Evolutionary conservation across 2,329 filamentous ascomycete species (phyloP).

Genomic region (Didymella pinodella): DNA sequence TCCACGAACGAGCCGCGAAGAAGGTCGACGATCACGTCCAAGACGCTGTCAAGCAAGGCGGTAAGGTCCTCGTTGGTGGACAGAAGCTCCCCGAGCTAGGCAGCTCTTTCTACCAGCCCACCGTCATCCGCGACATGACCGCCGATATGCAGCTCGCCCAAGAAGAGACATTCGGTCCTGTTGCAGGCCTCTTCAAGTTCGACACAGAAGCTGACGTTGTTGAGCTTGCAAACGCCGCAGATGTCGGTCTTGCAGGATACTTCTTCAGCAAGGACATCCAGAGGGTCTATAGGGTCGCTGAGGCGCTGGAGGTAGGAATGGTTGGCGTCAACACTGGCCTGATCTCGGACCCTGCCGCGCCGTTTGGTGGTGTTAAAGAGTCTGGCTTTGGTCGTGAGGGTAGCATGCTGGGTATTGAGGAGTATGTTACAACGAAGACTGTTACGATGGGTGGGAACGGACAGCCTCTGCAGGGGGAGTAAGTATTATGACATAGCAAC

Average conservation of each 20-base stretch:
- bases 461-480: constrained; percentile 60
- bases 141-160: constrained; percentile 81
- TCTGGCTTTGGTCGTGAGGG: constrained; percentile 62
- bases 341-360: constrained; percentile 58
- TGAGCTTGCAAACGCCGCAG: constrained; percentile 77
- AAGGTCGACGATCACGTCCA: constrained; percentile 50
- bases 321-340: constrained; percentile 68
- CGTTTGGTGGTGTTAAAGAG: constrained; percentile 60
- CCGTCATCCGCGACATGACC: constrained; percentile 87
- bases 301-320: constrained; percentile 83
- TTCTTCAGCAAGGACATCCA: constrained; percentile 77
- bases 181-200: constrained; percentile 89
- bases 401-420: constrained; percentile 59
- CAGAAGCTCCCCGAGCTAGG: constrained; percentile 77
- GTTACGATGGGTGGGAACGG: constrained; percentile 68
- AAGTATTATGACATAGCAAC: neutral
- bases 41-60: constrained; percentile 45
- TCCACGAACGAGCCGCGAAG: constrained; percentile 76
- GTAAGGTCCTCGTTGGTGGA: constrained; percentile 59
- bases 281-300: constrained; percentile 66
- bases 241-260: constrained; percentile 92
- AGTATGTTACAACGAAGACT: constrained; percentile 59
- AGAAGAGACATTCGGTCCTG: constrained; percentile 96
- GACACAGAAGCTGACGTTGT: constrained; percentile 89
- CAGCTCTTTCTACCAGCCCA: constrained; percentile 86